Conservation (phyloP, 225 moss, liverwort and hornwort species). For the Lunularia cruciata region DNA sequence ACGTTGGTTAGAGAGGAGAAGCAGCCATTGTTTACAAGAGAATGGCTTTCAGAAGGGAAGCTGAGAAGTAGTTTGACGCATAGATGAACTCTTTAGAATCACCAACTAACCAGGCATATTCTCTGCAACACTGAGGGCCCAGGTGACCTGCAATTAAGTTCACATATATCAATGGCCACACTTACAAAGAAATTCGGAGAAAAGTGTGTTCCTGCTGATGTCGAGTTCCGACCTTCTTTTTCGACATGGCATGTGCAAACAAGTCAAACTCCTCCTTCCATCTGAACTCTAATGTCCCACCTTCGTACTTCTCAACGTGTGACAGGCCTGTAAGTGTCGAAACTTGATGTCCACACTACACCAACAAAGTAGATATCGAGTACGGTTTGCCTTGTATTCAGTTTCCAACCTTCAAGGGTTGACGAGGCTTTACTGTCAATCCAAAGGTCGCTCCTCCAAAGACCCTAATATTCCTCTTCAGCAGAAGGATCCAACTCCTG, state of each 20-base stretch:
- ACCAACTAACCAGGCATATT: no score
- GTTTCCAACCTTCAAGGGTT: no score
- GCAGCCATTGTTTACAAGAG: background rate
- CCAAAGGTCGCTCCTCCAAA: no score
- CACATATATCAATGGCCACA: background rate
- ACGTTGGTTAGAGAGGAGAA: background rate
- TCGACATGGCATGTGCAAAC: slow-evolving; percentile 26
- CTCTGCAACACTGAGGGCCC: background rate
- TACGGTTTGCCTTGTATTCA: no score
- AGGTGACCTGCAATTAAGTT: background rate
- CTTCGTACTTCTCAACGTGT: no score
- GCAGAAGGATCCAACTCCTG: no score
- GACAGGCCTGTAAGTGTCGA: no score
- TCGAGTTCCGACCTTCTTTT: slow-evolving; percentile 40
- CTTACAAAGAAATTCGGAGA: slow-evolving; percentile 53
- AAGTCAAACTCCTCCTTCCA: slow-evolving; percentile 5
- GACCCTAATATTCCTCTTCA: no score
- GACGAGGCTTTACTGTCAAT: no score
- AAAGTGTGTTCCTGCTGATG: slow-evolving; percentile 51
- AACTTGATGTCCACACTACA: no score
- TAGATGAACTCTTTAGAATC: no score
- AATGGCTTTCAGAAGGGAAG: background rate
- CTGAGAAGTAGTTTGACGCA: background rate
- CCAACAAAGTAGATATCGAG: no score
- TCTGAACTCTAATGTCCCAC: background rate